Evolutionary conservation across 2,329 filamentous ascomycete genomes (phyloP).

Genomic region (Pseudogymnoascus sp.): DNA sequence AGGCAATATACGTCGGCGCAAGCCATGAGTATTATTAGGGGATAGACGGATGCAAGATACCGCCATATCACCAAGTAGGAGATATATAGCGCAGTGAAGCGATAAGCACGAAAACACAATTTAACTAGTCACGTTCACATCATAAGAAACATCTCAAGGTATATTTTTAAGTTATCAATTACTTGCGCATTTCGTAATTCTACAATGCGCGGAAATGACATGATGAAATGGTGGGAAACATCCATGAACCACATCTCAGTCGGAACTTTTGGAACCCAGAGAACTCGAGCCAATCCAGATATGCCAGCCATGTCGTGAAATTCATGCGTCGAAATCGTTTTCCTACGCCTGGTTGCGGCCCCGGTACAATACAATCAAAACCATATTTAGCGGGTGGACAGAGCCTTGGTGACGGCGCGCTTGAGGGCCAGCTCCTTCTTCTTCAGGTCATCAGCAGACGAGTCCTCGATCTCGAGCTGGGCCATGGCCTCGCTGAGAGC

Average conservation of each 20-base stretch:
- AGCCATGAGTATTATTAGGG: neutral
- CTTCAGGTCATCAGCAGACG: constrained; percentile 87
- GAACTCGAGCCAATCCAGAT: constrained; percentile 6
- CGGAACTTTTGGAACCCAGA: constrained; percentile 5
- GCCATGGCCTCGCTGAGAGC: constrained; percentile 96
- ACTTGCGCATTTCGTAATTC: constrained; percentile 6
- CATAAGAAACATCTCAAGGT: neutral
- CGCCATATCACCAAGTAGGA: neutral
- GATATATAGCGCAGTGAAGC: neutral
- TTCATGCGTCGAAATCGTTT: constrained; percentile 7
- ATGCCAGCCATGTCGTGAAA: constrained; percentile 26
- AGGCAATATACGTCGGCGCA: neutral
- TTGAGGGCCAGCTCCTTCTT: constrained; percentile 99
- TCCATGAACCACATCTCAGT: constrained; percentile 4
- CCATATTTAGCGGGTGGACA: constrained; percentile 71
- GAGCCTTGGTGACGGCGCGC: constrained; percentile 89
- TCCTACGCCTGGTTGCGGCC: constrained; percentile 3
- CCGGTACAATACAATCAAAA: constrained; percentile 5
- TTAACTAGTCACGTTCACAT: neutral
- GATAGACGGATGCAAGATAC: neutral
- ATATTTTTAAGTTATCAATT: neutral
- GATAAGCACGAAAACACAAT: neutral
- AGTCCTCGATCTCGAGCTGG: constrained; percentile 81
- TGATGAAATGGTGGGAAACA: constrained; percentile 1
- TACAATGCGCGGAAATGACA: constrained; percentile 4